Conservation (phyloP, 2,329 filamentous ascomycete genomes). For the Coniochaeta pulveracea region DNA sequence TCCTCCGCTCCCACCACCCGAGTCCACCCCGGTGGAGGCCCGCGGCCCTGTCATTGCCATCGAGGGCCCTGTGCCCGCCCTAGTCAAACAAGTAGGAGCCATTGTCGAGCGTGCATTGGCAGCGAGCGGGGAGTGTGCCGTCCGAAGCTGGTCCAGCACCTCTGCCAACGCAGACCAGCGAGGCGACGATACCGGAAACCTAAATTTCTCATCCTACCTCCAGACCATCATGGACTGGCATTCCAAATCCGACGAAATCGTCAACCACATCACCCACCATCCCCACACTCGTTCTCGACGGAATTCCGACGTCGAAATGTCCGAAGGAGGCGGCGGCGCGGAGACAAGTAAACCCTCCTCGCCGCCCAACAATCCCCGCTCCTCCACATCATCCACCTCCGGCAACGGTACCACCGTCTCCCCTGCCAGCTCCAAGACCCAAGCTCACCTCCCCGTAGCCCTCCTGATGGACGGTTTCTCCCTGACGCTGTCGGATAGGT, state of each 20-base stretch:
- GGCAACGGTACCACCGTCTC: slow-evolving; percentile 4
- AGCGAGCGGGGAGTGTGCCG: slow-evolving; percentile 29
- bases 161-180: slow-evolving; percentile 25
- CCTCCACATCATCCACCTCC: too few relatives aligned
- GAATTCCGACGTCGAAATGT: slow-evolving; percentile 4
- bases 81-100: slow-evolving; percentile 45
- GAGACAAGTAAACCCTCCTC: slow-evolving; percentile 1
- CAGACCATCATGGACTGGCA: slow-evolving; percentile 65
- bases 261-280: slow-evolving; percentile 33
- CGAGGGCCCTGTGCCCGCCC: slow-evolving; percentile 55
- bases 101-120: slow-evolving; percentile 54
- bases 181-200: slow-evolving; percentile 14
- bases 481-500: slow-evolving; percentile 65
- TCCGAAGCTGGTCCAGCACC: slow-evolving; percentile 29
- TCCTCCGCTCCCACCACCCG: slow-evolving; percentile 43
- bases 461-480: slow-evolving; percentile 71
- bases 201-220: slow-evolving; percentile 46
- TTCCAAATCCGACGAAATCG: slow-evolving; percentile 59
- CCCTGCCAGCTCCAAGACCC: slow-evolving; percentile 2
- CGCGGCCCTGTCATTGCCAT: slow-evolving; percentile 77
- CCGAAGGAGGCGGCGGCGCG: slow-evolving; percentile 1
- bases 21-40: slow-evolving; percentile 22
- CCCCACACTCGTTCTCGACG: slow-evolving; percentile 7
- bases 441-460: slow-evolving; percentile 52
- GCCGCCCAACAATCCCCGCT: too few relatives aligned